phyloP scores from a whole-genome alignment of 2,329 filamentous ascomycete genomes.

The Myrmaecium sp. region DNA sequence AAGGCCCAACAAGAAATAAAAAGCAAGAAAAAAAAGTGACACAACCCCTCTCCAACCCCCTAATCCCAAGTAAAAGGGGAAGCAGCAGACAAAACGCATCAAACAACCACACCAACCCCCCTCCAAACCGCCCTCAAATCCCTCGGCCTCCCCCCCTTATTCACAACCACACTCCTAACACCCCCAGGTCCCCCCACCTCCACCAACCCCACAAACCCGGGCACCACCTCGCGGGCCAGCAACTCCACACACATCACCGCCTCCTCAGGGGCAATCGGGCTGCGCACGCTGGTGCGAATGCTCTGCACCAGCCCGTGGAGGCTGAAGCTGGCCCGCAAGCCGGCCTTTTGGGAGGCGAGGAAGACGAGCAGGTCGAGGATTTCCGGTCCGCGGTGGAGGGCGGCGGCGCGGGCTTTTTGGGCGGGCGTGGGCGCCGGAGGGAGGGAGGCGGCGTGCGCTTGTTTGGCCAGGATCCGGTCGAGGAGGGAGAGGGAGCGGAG shows the following conservation, averaged over 20 bases:
- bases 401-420: slow-evolving; percentile 27
- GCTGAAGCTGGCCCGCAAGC: slow-evolving; percentile 25
- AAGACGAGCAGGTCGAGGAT: slow-evolving; percentile 26
- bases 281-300: slow-evolving; percentile 28
- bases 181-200: slow-evolving; percentile 14
- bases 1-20: background rate
- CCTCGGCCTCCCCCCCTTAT: slow-evolving; percentile 11
- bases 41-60: background rate
- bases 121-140: background rate
- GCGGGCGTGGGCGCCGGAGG: slow-evolving; percentile 23
- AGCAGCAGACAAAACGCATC: background rate
- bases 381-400: slow-evolving; percentile 30
- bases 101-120: background rate
- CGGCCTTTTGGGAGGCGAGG: slow-evolving; percentile 19
- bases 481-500: slow-evolving; percentile 29
- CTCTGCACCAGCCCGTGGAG: slow-evolving; percentile 25
- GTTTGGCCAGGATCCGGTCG: slow-evolving; percentile 34
- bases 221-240: slow-evolving; percentile 25
- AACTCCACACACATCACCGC: slow-evolving; percentile 25
- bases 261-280: slow-evolving; percentile 28
- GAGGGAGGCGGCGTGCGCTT: slow-evolving; percentile 20
- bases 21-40: background rate
- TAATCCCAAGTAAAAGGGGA: background rate
- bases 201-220: slow-evolving; percentile 24
- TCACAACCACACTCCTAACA: slow-evolving; percentile 17